Percentiles rank a stretch among this genome's conserved stretches.
phyloP scores from a whole-genome alignment of 345 rosid genomes.

The Acer saccharum region DNA sequence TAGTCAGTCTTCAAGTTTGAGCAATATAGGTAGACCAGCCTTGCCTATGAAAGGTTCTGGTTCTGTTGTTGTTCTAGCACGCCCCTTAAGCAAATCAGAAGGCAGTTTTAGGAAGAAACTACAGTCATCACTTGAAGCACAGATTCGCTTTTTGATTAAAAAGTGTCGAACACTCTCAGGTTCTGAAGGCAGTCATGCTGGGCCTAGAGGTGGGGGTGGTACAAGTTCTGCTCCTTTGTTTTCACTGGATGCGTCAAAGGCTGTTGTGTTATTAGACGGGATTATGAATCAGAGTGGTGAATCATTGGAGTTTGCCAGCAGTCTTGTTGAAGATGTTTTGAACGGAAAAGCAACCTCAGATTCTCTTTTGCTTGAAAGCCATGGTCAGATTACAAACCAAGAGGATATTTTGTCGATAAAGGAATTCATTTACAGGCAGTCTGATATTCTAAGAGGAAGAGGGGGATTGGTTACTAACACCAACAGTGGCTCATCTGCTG shows the following conservation, averaged over 20 bases:
- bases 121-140: conserved; percentile 81
- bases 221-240: conserved; percentile 67
- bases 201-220: conserved; percentile 61
- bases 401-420: conserved; percentile 65
- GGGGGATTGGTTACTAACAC: conserved; percentile 57
- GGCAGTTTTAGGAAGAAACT: conserved; percentile 71
- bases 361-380: conserved; percentile 74
- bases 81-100: conserved; percentile 72
- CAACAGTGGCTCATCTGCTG: conserved; percentile 58
- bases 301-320: conserved; percentile 66
- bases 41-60: conserved; percentile 62
- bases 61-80: conserved; percentile 78
- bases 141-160: conserved; percentile 73
- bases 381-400: conserved; percentile 53
- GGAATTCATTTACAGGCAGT: conserved; percentile 71
- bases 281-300: conserved; percentile 47
- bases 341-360: conserved; percentile 71
- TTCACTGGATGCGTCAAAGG: conserved; percentile 77
- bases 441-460: conserved; percentile 79
- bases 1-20: conserved; percentile 45
- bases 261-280: conserved; percentile 69
- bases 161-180: conserved; percentile 70
- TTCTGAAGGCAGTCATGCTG: conserved; percentile 54
- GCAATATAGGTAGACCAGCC: conserved; percentile 50
- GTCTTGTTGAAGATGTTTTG: conserved; percentile 77